Conservation (phyloP, 169 alveolate genomes). For the Theileria annulata region DNA sequence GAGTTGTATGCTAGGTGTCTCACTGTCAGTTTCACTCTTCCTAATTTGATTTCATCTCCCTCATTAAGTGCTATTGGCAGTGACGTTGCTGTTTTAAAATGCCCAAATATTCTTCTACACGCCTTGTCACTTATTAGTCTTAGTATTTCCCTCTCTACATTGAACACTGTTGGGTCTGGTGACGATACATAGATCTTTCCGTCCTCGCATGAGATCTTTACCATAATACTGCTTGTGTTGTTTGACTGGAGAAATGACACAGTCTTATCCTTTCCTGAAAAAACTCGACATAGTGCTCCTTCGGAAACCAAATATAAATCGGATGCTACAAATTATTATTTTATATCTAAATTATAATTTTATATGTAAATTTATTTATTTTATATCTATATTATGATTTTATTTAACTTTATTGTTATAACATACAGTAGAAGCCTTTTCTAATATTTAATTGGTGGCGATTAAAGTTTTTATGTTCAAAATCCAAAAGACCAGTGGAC, state of each 20-base stretch:
- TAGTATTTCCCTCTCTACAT: background rate
- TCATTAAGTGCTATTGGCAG: slow-evolving; percentile 46
- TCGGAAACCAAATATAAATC: slow-evolving; percentile 16
- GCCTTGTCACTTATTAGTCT: slow-evolving; percentile 37
- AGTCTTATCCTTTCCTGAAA: slow-evolving; percentile 1
- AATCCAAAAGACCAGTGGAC: slow-evolving; percentile 36
- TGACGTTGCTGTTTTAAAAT: background rate
- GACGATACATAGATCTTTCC: slow-evolving; percentile 14
- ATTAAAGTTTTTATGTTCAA: slow-evolving; percentile 27
- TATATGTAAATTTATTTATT: background rate
- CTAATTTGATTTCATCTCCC: slow-evolving; percentile 53
- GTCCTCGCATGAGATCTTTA: slow-evolving; percentile 17
- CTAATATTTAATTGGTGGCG: slow-evolving; percentile 27
- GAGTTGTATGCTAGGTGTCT: slow-evolving; percentile 59
- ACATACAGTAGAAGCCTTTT: slow-evolving; percentile 22
- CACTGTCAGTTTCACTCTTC: slow-evolving; percentile 51
- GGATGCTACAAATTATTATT: slow-evolving; percentile 5
- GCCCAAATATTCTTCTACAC: slow-evolving; percentile 16
- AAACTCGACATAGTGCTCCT: slow-evolving; percentile 1
- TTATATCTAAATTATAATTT: background rate
- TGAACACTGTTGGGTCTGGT: slow-evolving; percentile 16
- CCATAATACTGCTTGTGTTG: background rate
- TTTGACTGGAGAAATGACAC: slow-evolving; percentile 5
- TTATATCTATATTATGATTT: background rate
- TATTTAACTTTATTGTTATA: background rate